Evolutionary conservation across 2,329 filamentous ascomycete genomes (phyloP).

Genomic region (Ceratocystis albifundus): DNA sequence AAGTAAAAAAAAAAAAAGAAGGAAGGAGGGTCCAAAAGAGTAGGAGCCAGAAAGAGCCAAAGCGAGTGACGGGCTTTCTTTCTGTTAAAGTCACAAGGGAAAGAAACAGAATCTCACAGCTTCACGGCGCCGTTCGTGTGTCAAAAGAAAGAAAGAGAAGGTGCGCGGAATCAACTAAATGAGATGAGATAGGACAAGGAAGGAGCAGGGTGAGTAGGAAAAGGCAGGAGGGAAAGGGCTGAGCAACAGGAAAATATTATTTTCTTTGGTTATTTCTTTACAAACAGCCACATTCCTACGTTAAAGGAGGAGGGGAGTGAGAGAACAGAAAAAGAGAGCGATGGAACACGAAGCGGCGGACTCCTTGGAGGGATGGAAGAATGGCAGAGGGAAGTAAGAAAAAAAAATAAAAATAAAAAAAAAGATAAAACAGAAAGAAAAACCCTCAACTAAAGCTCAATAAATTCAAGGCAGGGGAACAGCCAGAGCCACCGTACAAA

Average conservation of each 20-base stretch:
- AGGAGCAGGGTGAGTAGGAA: slow-evolving; percentile 13
- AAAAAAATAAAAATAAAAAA: slow-evolving; percentile 25
- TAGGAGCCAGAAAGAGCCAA: background rate
- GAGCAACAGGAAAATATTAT: slow-evolving; percentile 7
- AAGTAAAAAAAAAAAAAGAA: background rate
- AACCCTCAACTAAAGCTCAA: background rate
- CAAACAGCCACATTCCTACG: slow-evolving; percentile 15
- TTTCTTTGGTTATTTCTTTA: background rate
- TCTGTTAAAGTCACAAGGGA: background rate
- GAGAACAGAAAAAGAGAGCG: background rate
- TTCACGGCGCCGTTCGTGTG: background rate
- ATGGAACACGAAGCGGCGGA: slow-evolving; percentile 8
- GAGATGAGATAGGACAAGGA: background rate
- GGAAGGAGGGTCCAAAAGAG: too few species aligned
- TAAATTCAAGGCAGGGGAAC: background rate
- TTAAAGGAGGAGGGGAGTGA: slow-evolving; percentile 11
- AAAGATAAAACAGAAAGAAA: slow-evolving; percentile 22
- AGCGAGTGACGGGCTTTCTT: slow-evolving; percentile 11
- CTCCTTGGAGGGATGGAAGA: background rate
- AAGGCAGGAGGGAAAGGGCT: slow-evolving; percentile 17
- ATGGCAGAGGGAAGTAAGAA: slow-evolving; percentile 16
- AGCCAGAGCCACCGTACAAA: too few species aligned
- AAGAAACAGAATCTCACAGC: background rate
- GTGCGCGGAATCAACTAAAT: background rate
- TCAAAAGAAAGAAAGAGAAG: slow-evolving; percentile 5